Conservation (phyloP, 2,329 filamentous ascomycete species). For the Colletotrichum liriopes region DNA sequence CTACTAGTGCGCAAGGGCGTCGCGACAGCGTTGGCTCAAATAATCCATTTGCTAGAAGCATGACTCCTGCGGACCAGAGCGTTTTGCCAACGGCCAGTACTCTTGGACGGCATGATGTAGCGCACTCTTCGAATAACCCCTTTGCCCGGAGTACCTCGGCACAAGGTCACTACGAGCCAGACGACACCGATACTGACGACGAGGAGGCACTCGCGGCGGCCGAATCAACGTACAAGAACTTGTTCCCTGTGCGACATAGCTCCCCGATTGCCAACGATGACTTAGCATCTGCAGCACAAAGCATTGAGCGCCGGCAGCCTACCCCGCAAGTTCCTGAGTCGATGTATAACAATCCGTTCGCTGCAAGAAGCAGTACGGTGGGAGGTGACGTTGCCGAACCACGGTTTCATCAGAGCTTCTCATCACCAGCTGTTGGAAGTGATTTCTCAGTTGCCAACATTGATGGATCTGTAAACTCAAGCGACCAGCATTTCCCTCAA, state of each 20-base stretch:
- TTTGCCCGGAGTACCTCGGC: conserved; percentile 13
- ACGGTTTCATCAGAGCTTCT: background rate
- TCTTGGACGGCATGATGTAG: background rate
- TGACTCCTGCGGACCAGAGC: conserved; percentile 7
- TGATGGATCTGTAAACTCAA: background rate
- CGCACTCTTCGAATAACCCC: conserved; percentile 3
- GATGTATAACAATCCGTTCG: conserved; percentile 29
- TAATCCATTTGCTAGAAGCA: conserved; percentile 36
- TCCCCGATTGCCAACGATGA: background rate
- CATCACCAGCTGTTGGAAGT: background rate
- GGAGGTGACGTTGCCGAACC: conserved; percentile 6
- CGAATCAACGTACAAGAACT: conserved; percentile 4
- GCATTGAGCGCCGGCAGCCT: conserved; percentile 19
- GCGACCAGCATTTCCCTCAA: conserved; percentile 1
- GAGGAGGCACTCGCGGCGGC: conserved; percentile 16
- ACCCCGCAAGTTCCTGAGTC: conserved; percentile 33
- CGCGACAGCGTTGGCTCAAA: background rate
- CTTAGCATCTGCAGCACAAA: background rate
- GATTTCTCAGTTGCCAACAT: background rate
- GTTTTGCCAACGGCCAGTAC: conserved; percentile 1
- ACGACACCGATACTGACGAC: background rate
- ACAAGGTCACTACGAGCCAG: background rate
- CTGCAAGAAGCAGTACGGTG: background rate
- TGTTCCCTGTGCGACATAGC: background rate
- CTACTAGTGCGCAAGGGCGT: conserved; percentile 17